Conservation (phyloP, 2,329 filamentous ascomycete species). For the Claviceps citrina region DNA sequence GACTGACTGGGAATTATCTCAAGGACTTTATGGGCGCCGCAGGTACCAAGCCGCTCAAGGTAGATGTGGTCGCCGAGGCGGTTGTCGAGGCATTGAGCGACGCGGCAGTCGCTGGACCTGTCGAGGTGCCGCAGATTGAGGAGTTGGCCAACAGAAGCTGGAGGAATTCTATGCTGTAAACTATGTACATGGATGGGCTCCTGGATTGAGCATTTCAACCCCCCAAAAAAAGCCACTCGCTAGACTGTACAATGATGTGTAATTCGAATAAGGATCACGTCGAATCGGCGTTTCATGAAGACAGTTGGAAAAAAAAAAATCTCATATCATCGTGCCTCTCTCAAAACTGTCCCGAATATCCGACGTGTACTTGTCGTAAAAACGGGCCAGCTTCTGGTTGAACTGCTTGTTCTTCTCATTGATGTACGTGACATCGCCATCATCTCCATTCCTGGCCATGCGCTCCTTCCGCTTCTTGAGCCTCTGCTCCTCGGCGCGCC, state of each 20-base stretch:
- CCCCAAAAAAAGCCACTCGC: conserved; percentile 6
- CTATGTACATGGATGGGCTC: background rate
- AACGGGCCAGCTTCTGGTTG: conserved; percentile 88
- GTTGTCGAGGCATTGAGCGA: conserved; percentile 77
- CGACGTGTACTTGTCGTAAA: conserved; percentile 97
- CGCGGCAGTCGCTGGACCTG: conserved; percentile 52
- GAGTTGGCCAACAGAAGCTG: conserved; percentile 66
- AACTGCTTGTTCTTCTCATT: conserved; percentile 99
- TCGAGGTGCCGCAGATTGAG: conserved; percentile 71
- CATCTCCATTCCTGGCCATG: conserved; percentile 62
- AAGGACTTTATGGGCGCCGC: conserved; percentile 66
- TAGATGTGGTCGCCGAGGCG: conserved; percentile 74
- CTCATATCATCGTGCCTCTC: conserved; percentile 80
- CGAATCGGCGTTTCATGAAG: background rate
- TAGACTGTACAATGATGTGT: conserved; percentile 19
- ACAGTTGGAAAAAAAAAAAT: background rate
- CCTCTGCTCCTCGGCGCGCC: conserved; percentile 73
- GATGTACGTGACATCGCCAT: conserved; percentile 92
- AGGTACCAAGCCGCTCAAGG: conserved; percentile 74
- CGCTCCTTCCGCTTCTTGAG: conserved; percentile 76
- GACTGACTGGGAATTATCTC: conserved; percentile 58
- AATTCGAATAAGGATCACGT: conserved; percentile 4
- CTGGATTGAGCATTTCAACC: background rate
- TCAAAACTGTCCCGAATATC: conserved; percentile 97
- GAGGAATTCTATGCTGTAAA: conserved; percentile 77